Evolutionary conservation across 495 filamentous ascomycete genomes (phyloP), one percentile per base, ranked within the genome.

Genomic region (Aspergillus nanangensis): DNA sequence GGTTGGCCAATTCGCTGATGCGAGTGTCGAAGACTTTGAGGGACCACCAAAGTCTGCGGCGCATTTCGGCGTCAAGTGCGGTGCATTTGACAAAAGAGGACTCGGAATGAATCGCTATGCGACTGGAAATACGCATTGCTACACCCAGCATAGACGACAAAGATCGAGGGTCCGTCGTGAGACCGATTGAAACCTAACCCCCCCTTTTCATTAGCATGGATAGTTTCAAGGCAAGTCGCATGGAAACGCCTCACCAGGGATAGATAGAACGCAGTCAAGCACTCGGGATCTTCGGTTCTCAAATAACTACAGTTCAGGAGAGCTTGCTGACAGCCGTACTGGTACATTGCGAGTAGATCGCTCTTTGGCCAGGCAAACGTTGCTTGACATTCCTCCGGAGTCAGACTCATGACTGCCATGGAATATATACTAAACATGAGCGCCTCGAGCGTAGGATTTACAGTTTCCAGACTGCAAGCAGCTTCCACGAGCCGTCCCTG

Each of bases 391-490:
- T 76, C 68, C 1, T 74, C 65, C 0, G 44, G 49, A 11, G 33
- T 29, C 11, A 81, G 58, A 54, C 72, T 80, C 8, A 67, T 14
- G 18, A 77, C 37, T 3, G 79, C 52, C 21, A 73, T 62, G 48
- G 62, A 76, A 50, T 83, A 83, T 10, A 83, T 79, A 50, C 72
- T 57, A 45, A 83, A 82, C 65, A 83, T 71, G 9, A 83, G 53
- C 0, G 64, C 62, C 38, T 67, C 61, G 1, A 68, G 40, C 5
- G 44, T 36, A 2, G 59, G 53, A 14, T 45, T 40, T 4, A 63
- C 47, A 15, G 51, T 45, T 14, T 31, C 22, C 3, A 61, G 3
- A 23, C 66, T 51, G 23, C 47, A 45, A 4, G 55, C 53, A 7
- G 68, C 69, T 36, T 70, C 62, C 13, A 75, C 65, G 8, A 75